Evolutionary conservation across 441 rosid genomes (phyloP), one percentile per base, ranked within the genome.

Genomic region (Raphanus hybrid): DNA sequence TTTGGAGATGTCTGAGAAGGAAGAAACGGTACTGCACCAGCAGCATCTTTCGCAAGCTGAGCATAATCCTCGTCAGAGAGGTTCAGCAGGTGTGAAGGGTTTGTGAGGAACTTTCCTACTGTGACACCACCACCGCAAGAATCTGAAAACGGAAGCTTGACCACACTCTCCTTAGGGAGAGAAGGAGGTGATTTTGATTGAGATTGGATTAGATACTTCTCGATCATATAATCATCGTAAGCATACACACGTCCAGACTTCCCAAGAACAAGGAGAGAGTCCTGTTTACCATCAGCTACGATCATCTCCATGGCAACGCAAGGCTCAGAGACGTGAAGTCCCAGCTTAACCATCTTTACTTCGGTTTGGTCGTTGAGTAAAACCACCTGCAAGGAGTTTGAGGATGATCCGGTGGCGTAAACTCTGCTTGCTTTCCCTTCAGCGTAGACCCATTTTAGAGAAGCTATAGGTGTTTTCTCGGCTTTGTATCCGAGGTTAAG

Each of bases 381-480:
- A 26, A 92, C 80, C 60, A 95, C 91, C 86, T 92, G 99, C 85
- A 88, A 60, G 76, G 75, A 75, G 78, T 84, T 93, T 50, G 87
- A 76, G 39, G 90, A 86, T 74, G 87, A 84, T 26, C 97, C 98
- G 82, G 87, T 86, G 63, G 80, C 81, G 65, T 93, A 92, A 43
- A 95, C 84, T 73, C 98, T 85, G 75, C 94, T 87, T 69, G 95
- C 90, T 76, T 90, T 91, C 67, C 89, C 93, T 78, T 93, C 95
- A 3, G 82, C 87, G 64, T 87, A 82, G 64, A 83, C 81, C 92
- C 98, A 95, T 87, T 84, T 91, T 57, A 93, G 76, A 27, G 88
- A 87, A 68, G 82, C 57, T 82, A 95, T 91, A 1, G 96, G 91
- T 81, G 81, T 82, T 64, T 89, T 93, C 37, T 95, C 98, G 72